phyloP scores from a whole-genome alignment of 176 grass and related monocot species.

The Neostapfia colusana region DNA sequence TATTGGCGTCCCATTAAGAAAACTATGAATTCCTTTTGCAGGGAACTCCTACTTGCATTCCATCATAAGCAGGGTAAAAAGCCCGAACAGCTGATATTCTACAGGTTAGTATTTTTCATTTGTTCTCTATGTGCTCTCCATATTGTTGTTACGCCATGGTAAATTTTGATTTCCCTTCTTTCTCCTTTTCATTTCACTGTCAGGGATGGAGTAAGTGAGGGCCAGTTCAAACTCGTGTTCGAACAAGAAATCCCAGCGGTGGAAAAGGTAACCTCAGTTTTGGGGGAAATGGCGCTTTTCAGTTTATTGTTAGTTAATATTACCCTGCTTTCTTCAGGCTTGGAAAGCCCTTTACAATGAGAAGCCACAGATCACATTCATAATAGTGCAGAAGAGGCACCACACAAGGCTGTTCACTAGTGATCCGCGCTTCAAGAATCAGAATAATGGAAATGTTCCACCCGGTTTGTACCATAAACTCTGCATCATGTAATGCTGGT shows the following conservation, averaged over 20 bases:
- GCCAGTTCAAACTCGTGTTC: slow-evolving; percentile 68
- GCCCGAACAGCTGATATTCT: slow-evolving; percentile 71
- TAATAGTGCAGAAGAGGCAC: slow-evolving; percentile 90
- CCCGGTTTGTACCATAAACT: slow-evolving; percentile 46
- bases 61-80: slow-evolving; percentile 23
- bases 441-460: slow-evolving; percentile 49
- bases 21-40: slow-evolving; percentile 28
- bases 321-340: slow-evolving; percentile 40
- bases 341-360: slow-evolving; percentile 59
- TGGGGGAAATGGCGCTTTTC: neutral
- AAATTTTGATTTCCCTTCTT: neutral
- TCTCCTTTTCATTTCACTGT: neutral
- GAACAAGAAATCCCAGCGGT: slow-evolving; percentile 64
- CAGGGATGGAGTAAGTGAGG: slow-evolving; percentile 85
- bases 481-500: neutral
- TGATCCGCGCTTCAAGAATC: neutral
- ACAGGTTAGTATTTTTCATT: slow-evolving; percentile 41
- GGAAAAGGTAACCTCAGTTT: slow-evolving; percentile 47
- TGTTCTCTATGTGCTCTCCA: slow-evolving; percentile 7
- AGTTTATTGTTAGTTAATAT: neutral
- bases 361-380: slow-evolving; percentile 65
- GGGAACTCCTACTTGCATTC: slow-evolving; percentile 62
- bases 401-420: slow-evolving; percentile 70
- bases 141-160: neutral
- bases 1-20: neutral